Conservation (phyloP, 768 basidiomycete genomes). For the Podaxis pistillaris region DNA sequence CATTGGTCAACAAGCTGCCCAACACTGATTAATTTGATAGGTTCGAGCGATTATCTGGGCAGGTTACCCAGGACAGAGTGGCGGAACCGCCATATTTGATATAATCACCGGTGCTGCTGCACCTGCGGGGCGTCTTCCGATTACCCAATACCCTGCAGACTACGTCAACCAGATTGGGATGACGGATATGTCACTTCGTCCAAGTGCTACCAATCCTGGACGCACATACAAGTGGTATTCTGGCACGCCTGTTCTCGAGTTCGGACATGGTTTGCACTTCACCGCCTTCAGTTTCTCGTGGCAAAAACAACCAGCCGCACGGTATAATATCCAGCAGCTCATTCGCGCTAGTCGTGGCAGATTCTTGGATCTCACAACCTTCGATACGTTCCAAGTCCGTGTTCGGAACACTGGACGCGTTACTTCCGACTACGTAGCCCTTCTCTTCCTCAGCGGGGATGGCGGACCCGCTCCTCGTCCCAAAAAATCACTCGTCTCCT, state of each 20-base stretch:
- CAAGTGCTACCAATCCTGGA: conserved; percentile 46
- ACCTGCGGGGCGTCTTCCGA: conserved; percentile 53
- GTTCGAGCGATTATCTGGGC: conserved; percentile 56
- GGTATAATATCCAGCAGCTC: conserved; percentile 42
- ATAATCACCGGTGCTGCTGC: conserved; percentile 49
- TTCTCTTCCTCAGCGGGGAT: conserved; percentile 48
- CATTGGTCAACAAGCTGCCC: neutral
- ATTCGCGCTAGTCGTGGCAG: conserved; percentile 22
- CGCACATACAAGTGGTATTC: conserved; percentile 61
- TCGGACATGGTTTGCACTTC: conserved; percentile 55
- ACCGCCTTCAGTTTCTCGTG: conserved; percentile 47
- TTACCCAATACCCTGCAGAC: conserved; percentile 51
- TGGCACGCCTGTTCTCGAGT: conserved; percentile 49
- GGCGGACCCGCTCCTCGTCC: conserved; percentile 51
- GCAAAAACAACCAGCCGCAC: conserved; percentile 29
- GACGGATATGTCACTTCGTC: conserved; percentile 59
- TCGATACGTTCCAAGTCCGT: conserved; percentile 48
- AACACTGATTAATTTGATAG: conserved; percentile 21
- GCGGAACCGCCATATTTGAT: conserved; percentile 52
- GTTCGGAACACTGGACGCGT: conserved; percentile 48
- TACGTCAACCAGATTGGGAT: conserved; percentile 48
- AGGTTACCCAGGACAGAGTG: conserved; percentile 57
- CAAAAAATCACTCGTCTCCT: conserved; percentile 50
- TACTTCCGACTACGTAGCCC: conserved; percentile 53
- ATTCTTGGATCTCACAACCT: conserved; percentile 40